These are phyloP conservation scores for Solanum piurae DNA, from an alignment of 257 asterid species.

Conservation along the genomic window DNA sequence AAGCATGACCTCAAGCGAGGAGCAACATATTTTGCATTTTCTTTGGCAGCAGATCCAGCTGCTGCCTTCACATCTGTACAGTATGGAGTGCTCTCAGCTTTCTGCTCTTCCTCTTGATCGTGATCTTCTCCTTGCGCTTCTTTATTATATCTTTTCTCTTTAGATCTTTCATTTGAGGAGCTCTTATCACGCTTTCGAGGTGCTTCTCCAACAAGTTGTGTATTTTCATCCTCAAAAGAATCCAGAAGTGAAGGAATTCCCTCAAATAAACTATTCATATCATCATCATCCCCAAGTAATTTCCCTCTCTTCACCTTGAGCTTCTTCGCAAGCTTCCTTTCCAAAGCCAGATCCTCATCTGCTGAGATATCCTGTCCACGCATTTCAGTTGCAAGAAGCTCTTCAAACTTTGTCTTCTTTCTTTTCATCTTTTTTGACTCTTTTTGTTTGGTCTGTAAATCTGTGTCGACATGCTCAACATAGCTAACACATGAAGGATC, in stretches of 20 bases:
- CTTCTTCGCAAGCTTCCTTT: conserved; percentile 74
- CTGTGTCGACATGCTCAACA: conserved; percentile 22
- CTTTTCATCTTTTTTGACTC: conserved; percentile 18
- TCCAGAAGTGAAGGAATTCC: conserved; percentile 37
- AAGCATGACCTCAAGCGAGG: conserved; percentile 57
- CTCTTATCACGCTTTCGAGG: conserved; percentile 1
- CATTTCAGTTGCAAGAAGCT: conserved; percentile 27
- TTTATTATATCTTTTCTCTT: neutral
- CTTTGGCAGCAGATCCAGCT: conserved; percentile 12
- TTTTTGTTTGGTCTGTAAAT: conserved; percentile 13
- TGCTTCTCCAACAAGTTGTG: conserved; percentile 3
- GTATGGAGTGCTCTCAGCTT: conserved; percentile 17
- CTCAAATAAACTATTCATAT: conserved; percentile 36
- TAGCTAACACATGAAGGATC: conserved; percentile 15
- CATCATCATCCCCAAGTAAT: conserved; percentile 49
- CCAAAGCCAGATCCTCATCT: conserved; percentile 38
- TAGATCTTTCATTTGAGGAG: neutral
- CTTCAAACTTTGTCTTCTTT: conserved; percentile 31
- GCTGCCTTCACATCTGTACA: conserved; percentile 11
- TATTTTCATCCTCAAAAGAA: conserved; percentile 5
- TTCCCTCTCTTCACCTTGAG: conserved; percentile 71
- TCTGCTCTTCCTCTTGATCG: conserved; percentile 11
- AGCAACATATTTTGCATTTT: conserved; percentile 38
- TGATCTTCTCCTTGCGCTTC: conserved; percentile 7
- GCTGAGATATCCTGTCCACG: conserved; percentile 15